These are phyloP conservation scores for Ustilago loliicola DNA, from an alignment of 1,284 basidiomycete genomes.

Conservation along the genomic window DNA sequence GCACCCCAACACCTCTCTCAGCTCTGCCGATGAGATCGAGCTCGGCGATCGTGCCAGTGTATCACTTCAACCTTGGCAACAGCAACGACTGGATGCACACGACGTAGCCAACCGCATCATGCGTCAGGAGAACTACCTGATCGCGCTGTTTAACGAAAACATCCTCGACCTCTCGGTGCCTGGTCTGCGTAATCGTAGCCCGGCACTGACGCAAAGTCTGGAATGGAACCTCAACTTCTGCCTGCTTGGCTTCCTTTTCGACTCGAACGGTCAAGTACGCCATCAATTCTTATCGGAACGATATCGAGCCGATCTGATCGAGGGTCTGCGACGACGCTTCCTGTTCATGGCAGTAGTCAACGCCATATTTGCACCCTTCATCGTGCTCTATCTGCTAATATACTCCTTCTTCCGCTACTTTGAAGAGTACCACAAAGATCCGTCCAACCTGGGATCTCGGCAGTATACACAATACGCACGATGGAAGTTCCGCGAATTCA, in stretches of 20 bases:
- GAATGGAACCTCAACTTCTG: slow-evolving; percentile 98
- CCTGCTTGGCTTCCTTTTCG: slow-evolving; percentile 93
- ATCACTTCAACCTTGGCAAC: slow-evolving; percentile 49
- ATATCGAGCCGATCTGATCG: slow-evolving; percentile 81
- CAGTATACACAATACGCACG: slow-evolving; percentile 93
- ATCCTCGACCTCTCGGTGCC: slow-evolving; percentile 87
- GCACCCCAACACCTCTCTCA: slow-evolving; percentile 59
- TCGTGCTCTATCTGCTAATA: slow-evolving; percentile 94
- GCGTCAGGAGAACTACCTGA: slow-evolving; percentile 97
- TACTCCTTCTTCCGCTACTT: slow-evolving; percentile 99
- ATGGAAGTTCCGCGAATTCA: slow-evolving; percentile 99
- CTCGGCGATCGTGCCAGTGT: slow-evolving; percentile 26
- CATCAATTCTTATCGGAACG: slow-evolving; percentile 89
- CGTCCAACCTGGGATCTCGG: slow-evolving; percentile 89
- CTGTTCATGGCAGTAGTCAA: slow-evolving; percentile 97
- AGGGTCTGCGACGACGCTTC: slow-evolving; percentile 85
- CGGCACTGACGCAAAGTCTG: slow-evolving; percentile 85
- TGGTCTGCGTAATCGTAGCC: slow-evolving; percentile 70
- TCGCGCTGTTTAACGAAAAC: slow-evolving; percentile 97
- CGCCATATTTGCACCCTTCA: slow-evolving; percentile 94
- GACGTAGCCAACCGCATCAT: slow-evolving; percentile 96
- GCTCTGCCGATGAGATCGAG: slow-evolving; percentile 71
- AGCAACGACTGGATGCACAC: slow-evolving; percentile 80
- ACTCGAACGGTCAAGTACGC: slow-evolving; percentile 85
- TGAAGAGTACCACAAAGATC: slow-evolving; percentile 98